A percentile compares a stretch with the other conserved stretches of the same genome.
These are phyloP conservation scores for Rubroboletus satanas DNA, from an alignment of 768 basidiomycete genomes.

Conservation along the genomic window DNA sequence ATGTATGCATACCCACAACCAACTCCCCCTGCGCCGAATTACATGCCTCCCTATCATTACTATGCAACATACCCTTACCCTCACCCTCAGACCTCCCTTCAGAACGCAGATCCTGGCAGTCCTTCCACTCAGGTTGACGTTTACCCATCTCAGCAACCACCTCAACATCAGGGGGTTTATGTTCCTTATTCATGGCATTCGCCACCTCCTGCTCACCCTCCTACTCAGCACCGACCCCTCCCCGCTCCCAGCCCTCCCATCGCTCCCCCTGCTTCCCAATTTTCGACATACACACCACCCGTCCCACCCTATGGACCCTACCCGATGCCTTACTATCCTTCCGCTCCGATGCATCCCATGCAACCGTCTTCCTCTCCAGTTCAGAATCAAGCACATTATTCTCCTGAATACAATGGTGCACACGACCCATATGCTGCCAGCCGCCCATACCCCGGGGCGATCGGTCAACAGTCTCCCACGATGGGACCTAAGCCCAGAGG, in stretches of 20 bases:
- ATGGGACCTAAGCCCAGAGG: constrained; percentile 28
- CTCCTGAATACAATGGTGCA: constrained; percentile 28
- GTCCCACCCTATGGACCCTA: constrained; percentile 35
- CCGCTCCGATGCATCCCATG: constrained; percentile 27
- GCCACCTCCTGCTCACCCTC: constrained; percentile 35
- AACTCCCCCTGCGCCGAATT: constrained; percentile 35
- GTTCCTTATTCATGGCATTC: constrained; percentile 35
- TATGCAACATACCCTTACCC: constrained; percentile 51
- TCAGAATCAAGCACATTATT: constrained; percentile 26
- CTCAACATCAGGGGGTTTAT: constrained; percentile 31
- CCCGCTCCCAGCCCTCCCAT: constrained; percentile 29
- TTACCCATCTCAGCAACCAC: constrained; percentile 32
- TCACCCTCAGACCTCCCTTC: constrained; percentile 41
- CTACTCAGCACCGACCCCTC: constrained; percentile 38
- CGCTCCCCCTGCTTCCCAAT: constrained; percentile 31
- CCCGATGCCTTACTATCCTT: constrained; percentile 32
- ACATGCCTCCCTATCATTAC: constrained; percentile 39
- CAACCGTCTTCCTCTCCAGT: constrained; percentile 25
- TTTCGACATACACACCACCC: constrained; percentile 31
- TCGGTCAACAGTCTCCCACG: constrained; percentile 31
- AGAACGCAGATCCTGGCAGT: constrained; percentile 35
- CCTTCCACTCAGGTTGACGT: constrained; percentile 30
- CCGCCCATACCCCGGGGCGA: constrained; percentile 28
- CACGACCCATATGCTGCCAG: constrained; percentile 22
- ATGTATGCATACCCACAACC: constrained; percentile 42